Conservation (phyloP, 768 basidiomycete species). For the Leccinum obscurum region DNA sequence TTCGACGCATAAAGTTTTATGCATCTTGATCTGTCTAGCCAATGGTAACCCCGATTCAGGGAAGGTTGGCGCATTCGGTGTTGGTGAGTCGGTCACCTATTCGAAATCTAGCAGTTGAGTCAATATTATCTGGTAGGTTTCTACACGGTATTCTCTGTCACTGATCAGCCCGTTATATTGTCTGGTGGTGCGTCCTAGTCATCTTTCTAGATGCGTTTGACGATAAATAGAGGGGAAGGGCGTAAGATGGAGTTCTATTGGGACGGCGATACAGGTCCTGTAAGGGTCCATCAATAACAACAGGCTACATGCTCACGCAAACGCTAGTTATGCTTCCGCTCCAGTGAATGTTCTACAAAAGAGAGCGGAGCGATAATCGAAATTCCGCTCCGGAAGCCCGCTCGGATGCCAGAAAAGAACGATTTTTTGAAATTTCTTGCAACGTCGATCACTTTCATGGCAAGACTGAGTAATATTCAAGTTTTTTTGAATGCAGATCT, state of each 20-base stretch:
- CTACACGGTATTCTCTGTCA: constrained; percentile 77
- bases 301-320: constrained; percentile 1
- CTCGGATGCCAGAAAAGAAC: constrained; percentile 71
- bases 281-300: constrained; percentile 41
- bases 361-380: constrained; percentile 56
- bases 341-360: constrained; percentile 55
- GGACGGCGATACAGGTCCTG: constrained; percentile 66
- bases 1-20: not conserved
- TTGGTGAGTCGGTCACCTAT: constrained; percentile 44
- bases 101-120: not conserved
- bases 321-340: constrained; percentile 62
- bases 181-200: constrained; percentile 54
- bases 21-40: constrained; percentile 42
- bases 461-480: constrained; percentile 66
- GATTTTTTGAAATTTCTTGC: constrained; percentile 87
- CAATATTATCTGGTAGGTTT: constrained; percentile 47
- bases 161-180: constrained; percentile 73
- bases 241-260: constrained; percentile 94
- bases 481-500: constrained; percentile 77
- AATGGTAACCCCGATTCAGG: constrained; percentile 93
- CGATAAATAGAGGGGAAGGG: constrained; percentile 37
- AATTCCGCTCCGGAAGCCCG: constrained; percentile 63
- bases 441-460: constrained; percentile 92
- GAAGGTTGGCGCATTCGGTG: constrained; percentile 92
- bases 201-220: constrained; percentile 17